Base-by-base conservation (phyloP, 208 protist genomes). In the Acanthamoeba royreba region DNA sequence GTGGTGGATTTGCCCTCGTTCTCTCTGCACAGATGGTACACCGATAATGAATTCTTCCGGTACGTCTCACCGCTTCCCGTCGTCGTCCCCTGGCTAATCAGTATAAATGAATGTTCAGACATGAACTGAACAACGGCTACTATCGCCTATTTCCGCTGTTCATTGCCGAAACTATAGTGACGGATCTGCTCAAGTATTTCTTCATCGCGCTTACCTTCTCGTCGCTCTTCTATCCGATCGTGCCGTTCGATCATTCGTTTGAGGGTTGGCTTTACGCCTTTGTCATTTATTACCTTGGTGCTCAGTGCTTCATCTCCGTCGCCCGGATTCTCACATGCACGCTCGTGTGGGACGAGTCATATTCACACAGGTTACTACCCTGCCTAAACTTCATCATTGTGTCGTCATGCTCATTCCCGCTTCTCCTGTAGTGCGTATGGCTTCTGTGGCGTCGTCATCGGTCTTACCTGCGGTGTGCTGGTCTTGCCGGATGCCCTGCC, bases 131-230 rank as follows among this genome's bases (percentile, higher is more conserved):
- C 38, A 90, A 90, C 53, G 83, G 83, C 13, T 90, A 90, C 83
- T 90, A 90, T 28, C 47, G 55, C 4, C 8, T 90, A 33, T 90
- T 90, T 4, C 83, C 83, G 17, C 49, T 90, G 52, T 90, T 90
- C 49, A 90, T 90, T 35, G 83, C 83, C 31, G 83, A 90, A 52
- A 90, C 83, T 31, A 22, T 90, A 17, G 83, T 90, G 55, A 90
- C 83, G 7, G 83, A 90, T 33, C 33, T 90, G 83, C 83, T 90
- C n/a, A 90, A 90, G 49, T 90, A 90, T 33, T 90, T 90, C 83
- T 90, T 90, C 83, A 90, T 90, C 83, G 83, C 83, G 7, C 17
- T 61, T 42, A 69, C 55, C 33, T 90, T 90, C 83, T 90, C 83
- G 83, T 72, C 52, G 47, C 7, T 90, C 17, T 90, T 90, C 38